Evolutionary conservation across 2,329 filamentous ascomycete genomes (phyloP), one percentile per base, ranked within the genome.

Genomic region (Aspergillus flavus): DNA sequence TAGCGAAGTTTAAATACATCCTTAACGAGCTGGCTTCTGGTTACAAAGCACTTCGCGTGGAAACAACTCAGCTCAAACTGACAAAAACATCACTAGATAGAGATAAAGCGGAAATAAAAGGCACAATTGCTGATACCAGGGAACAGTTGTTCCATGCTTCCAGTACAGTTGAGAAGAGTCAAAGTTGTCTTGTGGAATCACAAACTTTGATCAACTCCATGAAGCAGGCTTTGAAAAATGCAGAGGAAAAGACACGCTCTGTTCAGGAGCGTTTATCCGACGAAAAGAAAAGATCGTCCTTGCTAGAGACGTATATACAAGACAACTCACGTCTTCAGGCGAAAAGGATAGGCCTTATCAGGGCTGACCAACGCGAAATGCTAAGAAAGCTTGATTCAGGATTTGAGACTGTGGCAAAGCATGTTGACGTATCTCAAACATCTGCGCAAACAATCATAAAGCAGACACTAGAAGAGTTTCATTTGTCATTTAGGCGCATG

Each of bases 1-100:
- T 80, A 7, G 57, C 60, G 6, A 77, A 71, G 54, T 69, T 79
- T 59, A 75, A 72, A 63, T 41, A 61, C 21, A 67, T 78, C 28
- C 66, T 79, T 32, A 73, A 72, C 57, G 72, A 72, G 6, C 61
- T 80, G n/a, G 76, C 76, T 6, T 69, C 68, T 10, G 72, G 76
- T 16, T 75, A 76, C 46, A 73, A 77, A 26, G 54, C 41, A 6
- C 72, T 79, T 46, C 72, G 70, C 19, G 67, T 68, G 6, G 75
- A 78, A 45, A 68, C 72, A 0, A 66, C 69, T n/a, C 62, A 67
- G 21, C 62, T 78, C 16, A 76, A 71, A 57, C 64, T 65, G 36
- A 64, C 68, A 2, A 69, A 70, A 21, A 46, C 61, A 9, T 64
- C 66, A 4, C 64, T 78, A 14, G 63, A 67, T 4, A 68, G 64